Evolutionary conservation across 129 eudicot genomes (phyloP).

Genomic region (Scalesia atractyloides): DNA sequence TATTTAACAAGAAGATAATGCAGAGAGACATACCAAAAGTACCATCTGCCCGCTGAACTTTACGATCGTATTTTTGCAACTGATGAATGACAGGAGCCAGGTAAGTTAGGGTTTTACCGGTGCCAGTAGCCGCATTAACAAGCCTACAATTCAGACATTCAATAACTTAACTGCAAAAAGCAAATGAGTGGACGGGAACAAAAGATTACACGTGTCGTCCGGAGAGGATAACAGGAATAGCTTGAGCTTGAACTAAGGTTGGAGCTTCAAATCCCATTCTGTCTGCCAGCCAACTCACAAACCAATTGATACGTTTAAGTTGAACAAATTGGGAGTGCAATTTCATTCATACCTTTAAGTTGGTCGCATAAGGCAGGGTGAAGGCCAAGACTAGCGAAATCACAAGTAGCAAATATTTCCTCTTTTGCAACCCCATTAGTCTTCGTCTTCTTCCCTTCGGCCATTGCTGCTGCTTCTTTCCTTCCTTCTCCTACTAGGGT

Average conservation of each 20-base stretch:
- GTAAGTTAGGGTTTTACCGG: conserved; percentile 89
- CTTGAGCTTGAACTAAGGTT: conserved; percentile 83
- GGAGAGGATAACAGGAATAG: conserved; percentile 83
- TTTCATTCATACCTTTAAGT: conserved; percentile 53
- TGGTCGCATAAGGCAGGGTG: conserved; percentile 69
- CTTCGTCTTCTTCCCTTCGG: conserved; percentile 20
- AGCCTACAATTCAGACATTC: conserved; percentile 55
- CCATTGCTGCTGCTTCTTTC: not conserved
- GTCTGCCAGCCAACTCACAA: conserved; percentile 36
- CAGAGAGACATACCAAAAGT: conserved; percentile 66
- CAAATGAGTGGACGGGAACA: not conserved
- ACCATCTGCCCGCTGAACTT: conserved; percentile 73
- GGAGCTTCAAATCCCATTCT: conserved; percentile 83
- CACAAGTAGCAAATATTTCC: conserved; percentile 68
- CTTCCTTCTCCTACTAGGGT: conserved; percentile 22
- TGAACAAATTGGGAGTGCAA: conserved; percentile 19
- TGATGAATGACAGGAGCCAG: conserved; percentile 86
- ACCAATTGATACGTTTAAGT: conserved; percentile 50
- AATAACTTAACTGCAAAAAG: not conserved
- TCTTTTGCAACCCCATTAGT: conserved; percentile 10
- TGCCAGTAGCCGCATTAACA: conserved; percentile 94
- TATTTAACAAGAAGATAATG: not conserved
- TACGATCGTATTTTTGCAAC: conserved; percentile 48
- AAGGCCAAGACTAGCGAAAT: conserved; percentile 80
- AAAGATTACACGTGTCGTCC: conserved; percentile 72